phyloP scores from a whole-genome alignment of 2,329 filamentous ascomycete genomes.

The Fusarium siculi region DNA sequence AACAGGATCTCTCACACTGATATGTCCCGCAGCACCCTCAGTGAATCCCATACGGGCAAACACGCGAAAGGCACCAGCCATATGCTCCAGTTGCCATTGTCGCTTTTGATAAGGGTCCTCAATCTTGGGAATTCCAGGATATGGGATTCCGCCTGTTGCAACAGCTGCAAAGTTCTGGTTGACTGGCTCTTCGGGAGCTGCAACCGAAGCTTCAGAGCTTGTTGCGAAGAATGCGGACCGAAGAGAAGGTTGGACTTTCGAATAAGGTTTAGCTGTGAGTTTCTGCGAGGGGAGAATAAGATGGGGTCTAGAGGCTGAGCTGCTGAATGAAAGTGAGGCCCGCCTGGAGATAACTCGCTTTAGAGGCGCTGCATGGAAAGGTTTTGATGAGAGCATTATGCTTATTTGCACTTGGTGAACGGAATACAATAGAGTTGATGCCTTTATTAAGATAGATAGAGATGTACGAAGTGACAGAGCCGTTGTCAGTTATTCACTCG shows the following conservation, averaged over 20 bases:
- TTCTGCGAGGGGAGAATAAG: constrained; percentile 7
- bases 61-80: constrained; percentile 59
- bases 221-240: constrained; percentile 35
- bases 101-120: constrained; percentile 55
- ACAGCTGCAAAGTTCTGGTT: constrained; percentile 43
- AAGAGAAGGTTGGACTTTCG: background rate
- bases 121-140: constrained; percentile 67
- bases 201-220: constrained; percentile 21
- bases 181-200: background rate
- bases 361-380: constrained; percentile 19
- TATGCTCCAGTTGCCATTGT: constrained; percentile 53
- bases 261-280: background rate
- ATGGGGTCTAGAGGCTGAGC: background rate
- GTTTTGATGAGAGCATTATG: constrained; percentile 26
- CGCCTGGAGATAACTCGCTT: constrained; percentile 20
- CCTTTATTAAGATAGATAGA: background rate
- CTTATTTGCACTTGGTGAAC: background rate
- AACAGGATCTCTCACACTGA: constrained; percentile 71
- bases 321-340: constrained; percentile 27
- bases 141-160: constrained; percentile 45
- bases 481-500: background rate
- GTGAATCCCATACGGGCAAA: constrained; percentile 61
- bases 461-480: background rate
- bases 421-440: background rate
- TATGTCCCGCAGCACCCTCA: constrained; percentile 73